A percentile compares a stretch with the other conserved stretches of the same genome.
phyloP scores from a whole-genome alignment of 2,329 filamentous ascomycete genomes.

The Fusarium sp. region DNA sequence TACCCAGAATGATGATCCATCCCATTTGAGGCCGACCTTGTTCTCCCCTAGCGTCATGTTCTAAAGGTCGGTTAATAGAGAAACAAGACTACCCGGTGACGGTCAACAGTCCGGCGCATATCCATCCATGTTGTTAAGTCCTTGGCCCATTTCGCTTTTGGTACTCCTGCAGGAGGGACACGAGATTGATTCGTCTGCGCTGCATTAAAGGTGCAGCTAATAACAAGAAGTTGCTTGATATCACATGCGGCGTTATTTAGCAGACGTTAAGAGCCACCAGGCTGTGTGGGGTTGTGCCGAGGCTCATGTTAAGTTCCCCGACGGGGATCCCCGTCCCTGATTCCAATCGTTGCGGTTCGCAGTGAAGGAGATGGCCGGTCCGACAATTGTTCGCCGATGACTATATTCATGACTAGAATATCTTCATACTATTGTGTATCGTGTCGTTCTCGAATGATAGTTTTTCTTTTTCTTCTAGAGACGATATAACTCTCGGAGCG shows the following conservation, averaged over 20 bases:
- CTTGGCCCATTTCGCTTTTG: constrained; percentile 38
- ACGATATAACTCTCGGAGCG: constrained; percentile 15
- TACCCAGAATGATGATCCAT: constrained; percentile 34
- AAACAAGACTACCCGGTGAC: constrained; percentile 27
- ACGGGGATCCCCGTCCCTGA: constrained; percentile 10
- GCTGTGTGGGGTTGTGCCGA: constrained; percentile 36
- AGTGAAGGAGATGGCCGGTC: constrained; percentile 14
- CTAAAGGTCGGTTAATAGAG: constrained; percentile 31
- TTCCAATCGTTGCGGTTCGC: neutral
- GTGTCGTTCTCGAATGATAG: neutral
- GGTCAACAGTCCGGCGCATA: constrained; percentile 9
- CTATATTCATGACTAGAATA: constrained; percentile 20
- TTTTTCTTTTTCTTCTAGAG: neutral
- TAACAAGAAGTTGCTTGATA: constrained; percentile 28
- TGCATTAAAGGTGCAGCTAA: constrained; percentile 38
- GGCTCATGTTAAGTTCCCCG: constrained; percentile 23
- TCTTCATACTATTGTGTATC: constrained; percentile 30
- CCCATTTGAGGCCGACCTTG: constrained; percentile 16
- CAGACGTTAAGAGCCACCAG: constrained; percentile 10
- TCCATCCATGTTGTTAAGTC: constrained; percentile 26
- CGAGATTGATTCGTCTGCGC: constrained; percentile 30
- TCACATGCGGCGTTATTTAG: constrained; percentile 36
- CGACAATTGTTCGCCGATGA: constrained; percentile 23
- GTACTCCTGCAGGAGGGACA: constrained; percentile 28
- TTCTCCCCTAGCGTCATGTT: constrained; percentile 30